These are phyloP conservation scores for Calocybe gangraenosa DNA, from an alignment of 768 basidiomycete species.

Conservation along the genomic window DNA sequence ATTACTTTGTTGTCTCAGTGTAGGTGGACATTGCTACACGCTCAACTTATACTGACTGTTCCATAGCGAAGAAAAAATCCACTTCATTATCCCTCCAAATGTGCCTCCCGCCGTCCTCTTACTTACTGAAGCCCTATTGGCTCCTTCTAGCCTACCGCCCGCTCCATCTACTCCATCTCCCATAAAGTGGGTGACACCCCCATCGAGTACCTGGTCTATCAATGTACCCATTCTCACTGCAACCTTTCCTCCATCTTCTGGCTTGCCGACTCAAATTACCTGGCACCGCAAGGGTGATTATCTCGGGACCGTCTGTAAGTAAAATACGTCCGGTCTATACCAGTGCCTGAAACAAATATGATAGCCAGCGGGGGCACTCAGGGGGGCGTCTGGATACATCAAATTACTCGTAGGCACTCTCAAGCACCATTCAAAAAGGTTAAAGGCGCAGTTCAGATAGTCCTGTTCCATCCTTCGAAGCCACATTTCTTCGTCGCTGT, in stretches of 20 bases:
- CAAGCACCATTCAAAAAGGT: conserved; percentile 98
- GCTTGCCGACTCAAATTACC: conserved; percentile 71
- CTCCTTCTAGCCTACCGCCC: conserved; percentile 61
- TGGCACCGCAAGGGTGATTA: conserved; percentile 98
- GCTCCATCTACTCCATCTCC: conserved; percentile 52
- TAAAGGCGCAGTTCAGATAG: conserved; percentile 85
- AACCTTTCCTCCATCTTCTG: conserved; percentile 60
- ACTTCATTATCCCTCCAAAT: conserved; percentile 80
- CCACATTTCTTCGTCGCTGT: conserved; percentile 98
- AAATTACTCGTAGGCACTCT: conserved; percentile 88
- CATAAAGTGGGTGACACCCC: conserved; percentile 63
- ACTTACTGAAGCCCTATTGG: conserved; percentile 58
- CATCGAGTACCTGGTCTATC: conserved; percentile 40
- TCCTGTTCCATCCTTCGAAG: conserved; percentile 91
- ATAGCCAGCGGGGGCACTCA: conserved; percentile 65
- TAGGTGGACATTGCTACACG: conserved; percentile 38
- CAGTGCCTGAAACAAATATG: conserved; percentile 11
- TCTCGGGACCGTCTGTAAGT: conserved; percentile 90
- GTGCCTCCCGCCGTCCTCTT: conserved; percentile 53
- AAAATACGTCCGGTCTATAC: not conserved
- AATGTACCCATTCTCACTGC: conserved; percentile 60
- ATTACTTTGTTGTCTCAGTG: conserved; percentile 76
- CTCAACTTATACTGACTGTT: conserved; percentile 7
- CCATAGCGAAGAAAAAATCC: conserved; percentile 74
- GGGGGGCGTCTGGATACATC: conserved; percentile 93